phyloP scores from a whole-genome alignment of 164 flowering plant genomes.

The Chimonanthus salicifolius region DNA sequence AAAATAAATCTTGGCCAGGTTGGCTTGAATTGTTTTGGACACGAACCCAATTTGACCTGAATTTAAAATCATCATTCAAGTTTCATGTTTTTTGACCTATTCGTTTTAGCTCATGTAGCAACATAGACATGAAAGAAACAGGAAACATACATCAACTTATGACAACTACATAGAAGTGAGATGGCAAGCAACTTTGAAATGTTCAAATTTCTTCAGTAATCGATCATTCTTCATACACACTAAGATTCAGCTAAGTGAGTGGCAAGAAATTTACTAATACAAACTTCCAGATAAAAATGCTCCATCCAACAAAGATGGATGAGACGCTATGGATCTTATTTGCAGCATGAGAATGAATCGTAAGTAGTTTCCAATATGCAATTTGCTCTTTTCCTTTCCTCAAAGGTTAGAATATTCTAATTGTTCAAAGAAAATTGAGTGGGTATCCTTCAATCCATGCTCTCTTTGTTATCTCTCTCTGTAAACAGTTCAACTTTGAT shows the following conservation, averaged over 20 bases:
- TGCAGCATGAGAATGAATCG: not conserved
- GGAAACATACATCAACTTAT: too few relatives aligned
- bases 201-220: not conserved
- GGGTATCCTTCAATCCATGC: constrained; percentile 36
- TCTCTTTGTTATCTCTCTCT: constrained; percentile 30
- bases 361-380: not conserved
- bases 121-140: too few relatives aligned
- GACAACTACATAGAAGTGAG: too few relatives aligned
- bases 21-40: too few relatives aligned
- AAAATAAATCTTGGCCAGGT: too few relatives aligned
- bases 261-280: not conserved
- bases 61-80: too few relatives aligned
- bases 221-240: not conserved
- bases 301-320: not conserved
- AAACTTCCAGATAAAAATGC: not conserved
- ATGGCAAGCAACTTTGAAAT: too few relatives aligned
- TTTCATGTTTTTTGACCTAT: too few relatives aligned
- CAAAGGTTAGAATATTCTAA: not conserved
- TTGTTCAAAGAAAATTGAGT: constrained; percentile 15
- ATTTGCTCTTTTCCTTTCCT: too few relatives aligned
- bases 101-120: too few relatives aligned
- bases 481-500: constrained; percentile 5
- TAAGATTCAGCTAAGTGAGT: not conserved
- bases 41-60: too few relatives aligned
- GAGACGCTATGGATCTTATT: not conserved